phyloP scores from a whole-genome alignment of 441 rosid species.

The Gossypium aridum region DNA sequence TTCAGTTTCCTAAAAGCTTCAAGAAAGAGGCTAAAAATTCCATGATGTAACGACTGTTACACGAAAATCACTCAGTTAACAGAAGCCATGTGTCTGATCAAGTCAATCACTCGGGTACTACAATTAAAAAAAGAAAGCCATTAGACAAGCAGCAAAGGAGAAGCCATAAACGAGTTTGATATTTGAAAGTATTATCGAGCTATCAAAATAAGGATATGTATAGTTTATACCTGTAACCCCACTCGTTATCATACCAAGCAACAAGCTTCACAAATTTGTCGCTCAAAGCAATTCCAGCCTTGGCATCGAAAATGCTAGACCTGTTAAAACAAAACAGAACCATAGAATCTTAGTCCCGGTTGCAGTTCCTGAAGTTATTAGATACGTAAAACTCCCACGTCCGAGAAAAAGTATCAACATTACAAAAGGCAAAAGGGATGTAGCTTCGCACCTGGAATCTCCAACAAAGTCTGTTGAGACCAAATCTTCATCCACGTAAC shows the following conservation, averaged over 20 bases:
- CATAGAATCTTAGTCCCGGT: background rate
- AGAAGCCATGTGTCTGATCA: conserved; percentile 45
- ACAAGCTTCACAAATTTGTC: conserved; percentile 49
- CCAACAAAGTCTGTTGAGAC: conserved; percentile 56
- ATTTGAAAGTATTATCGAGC: background rate
- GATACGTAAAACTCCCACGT: background rate
- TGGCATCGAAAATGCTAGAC: conserved; percentile 65
- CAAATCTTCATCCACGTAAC: conserved; percentile 54
- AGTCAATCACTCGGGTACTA: conserved; percentile 46
- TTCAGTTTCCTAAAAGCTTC: background rate
- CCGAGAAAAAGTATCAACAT: background rate
- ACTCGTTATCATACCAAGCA: conserved; percentile 58
- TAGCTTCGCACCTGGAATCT: conserved; percentile 36
- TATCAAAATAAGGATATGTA: background rate
- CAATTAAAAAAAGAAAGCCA: background rate
- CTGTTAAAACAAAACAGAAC: conserved; percentile 17
- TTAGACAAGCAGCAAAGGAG: background rate
- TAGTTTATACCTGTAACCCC: conserved; percentile 72
- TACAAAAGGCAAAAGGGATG: background rate
- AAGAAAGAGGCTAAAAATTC: background rate
- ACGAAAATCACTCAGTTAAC: conserved; percentile 6
- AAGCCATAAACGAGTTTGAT: too few relatives aligned
- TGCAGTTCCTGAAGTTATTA: background rate
- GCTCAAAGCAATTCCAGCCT: conserved; percentile 64
- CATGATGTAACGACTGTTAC: background rate